phyloP scores from a whole-genome alignment of 768 basidiomycete genomes.

The Naganishia antarctica region DNA sequence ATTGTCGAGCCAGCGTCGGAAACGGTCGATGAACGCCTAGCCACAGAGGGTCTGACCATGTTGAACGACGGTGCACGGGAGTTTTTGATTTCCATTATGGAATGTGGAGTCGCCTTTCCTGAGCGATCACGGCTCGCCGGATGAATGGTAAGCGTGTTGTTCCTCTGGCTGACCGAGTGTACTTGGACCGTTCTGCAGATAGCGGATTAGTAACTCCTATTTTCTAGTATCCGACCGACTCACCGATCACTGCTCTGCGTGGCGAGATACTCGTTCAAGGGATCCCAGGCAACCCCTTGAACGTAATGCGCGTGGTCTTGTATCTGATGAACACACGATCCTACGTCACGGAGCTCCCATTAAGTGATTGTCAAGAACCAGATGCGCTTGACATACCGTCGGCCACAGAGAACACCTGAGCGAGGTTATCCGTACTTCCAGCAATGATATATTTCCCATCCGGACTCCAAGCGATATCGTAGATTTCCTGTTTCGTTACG shows the following conservation, averaged over 20 bases:
- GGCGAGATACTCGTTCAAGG: slow-evolving; percentile 91
- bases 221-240: too few relatives aligned
- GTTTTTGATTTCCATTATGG: slow-evolving; percentile 45
- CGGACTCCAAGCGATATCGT: slow-evolving; percentile 96
- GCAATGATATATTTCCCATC: slow-evolving; percentile 88
- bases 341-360: too few relatives aligned
- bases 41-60: slow-evolving; percentile 51
- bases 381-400: slow-evolving; percentile 68
- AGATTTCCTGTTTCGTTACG: slow-evolving; percentile 90
- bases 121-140: slow-evolving; percentile 81
- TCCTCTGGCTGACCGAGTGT: slow-evolving; percentile 72
- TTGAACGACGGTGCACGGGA: slow-evolving; percentile 48
- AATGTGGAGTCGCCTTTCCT: slow-evolving; percentile 54
- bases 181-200: slow-evolving; percentile 77
- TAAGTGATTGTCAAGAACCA: too few relatives aligned
- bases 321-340: slow-evolving; percentile 80
- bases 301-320: slow-evolving; percentile 95
- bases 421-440: slow-evolving; percentile 95
- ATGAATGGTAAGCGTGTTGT: slow-evolving; percentile 80
- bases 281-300: slow-evolving; percentile 99
- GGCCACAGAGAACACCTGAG: slow-evolving; percentile 68
- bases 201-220: too few relatives aligned
- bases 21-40: slow-evolving; percentile 65
- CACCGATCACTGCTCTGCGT: slow-evolving; percentile 90
- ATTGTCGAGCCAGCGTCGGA: slow-evolving; percentile 69